phyloP scores from a whole-genome alignment of 163 green algal species.

The Trebouxia gelatinosa region DNA sequence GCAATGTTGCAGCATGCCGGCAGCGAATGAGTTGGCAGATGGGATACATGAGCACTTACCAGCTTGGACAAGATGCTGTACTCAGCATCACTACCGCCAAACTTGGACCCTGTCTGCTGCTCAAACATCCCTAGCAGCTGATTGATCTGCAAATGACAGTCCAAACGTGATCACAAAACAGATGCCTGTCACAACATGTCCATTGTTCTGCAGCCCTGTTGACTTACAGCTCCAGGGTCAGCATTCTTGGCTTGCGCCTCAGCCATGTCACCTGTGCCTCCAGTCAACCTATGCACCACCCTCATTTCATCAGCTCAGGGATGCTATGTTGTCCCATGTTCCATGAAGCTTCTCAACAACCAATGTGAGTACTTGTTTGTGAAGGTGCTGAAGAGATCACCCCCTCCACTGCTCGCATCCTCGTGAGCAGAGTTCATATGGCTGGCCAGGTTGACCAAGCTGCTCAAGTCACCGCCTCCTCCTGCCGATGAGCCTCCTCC shows the following conservation, averaged over 20 bases:
- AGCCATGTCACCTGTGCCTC: background rate
- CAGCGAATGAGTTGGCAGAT: background rate
- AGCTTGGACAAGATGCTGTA: background rate
- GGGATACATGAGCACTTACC: background rate
- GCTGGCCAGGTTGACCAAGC: background rate
- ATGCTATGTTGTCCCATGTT: background rate
- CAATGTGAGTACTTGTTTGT: background rate
- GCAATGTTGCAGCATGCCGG: background rate
- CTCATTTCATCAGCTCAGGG: background rate
- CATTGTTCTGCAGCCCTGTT: background rate
- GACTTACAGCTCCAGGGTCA: conserved; percentile 4
- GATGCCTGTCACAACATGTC: background rate
- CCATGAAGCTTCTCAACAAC: background rate
- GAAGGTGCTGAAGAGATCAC: conserved; percentile 13
- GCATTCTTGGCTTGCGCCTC: background rate
- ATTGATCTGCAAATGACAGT: conserved; percentile 7
- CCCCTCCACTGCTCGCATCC: background rate
- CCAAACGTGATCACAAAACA: background rate
- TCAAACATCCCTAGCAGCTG: background rate
- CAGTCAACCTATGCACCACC: conserved; percentile 2
- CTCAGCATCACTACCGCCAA: conserved; percentile 17
- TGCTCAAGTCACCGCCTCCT: conserved; percentile 7
- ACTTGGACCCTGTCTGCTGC: conserved; percentile 7
- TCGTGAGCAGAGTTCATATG: conserved; percentile 1
- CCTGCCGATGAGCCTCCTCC: background rate